These are phyloP conservation scores for Populus trichocarpa DNA, from an alignment of 441 rosid genomes.

Conservation along the genomic window DNA sequence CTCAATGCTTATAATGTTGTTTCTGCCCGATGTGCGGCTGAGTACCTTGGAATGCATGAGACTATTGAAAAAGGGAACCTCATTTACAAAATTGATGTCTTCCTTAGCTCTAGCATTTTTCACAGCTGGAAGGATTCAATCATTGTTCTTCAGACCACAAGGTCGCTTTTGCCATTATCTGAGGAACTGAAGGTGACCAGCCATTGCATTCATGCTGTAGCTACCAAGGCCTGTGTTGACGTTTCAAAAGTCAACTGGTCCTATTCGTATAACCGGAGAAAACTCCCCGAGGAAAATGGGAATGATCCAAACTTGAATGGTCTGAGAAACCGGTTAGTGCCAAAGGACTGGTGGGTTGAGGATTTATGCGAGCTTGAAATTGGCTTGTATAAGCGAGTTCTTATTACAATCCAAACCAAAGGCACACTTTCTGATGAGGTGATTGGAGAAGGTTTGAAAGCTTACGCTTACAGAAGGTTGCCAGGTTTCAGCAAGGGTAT, in stretches of 20 bases:
- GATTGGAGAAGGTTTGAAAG: constrained; percentile 79
- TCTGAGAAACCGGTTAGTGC: constrained; percentile 51
- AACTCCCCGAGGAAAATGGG: constrained; percentile 58
- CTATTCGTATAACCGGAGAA: constrained; percentile 63
- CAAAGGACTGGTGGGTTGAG: constrained; percentile 88
- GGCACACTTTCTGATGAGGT: constrained; percentile 43
- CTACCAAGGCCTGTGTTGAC: constrained; percentile 56
- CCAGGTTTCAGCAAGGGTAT: constrained; percentile 54
- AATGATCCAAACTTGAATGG: constrained; percentile 31
- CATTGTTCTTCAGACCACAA: constrained; percentile 64
- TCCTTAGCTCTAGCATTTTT: constrained; percentile 64
- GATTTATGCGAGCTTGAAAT: constrained; percentile 78
- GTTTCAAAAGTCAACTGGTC: constrained; percentile 80
- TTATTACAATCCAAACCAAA: constrained; percentile 45
- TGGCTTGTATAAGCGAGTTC: constrained; percentile 54
- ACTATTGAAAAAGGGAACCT: constrained; percentile 73
- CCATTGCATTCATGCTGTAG: constrained; percentile 64
- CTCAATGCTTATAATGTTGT: constrained; percentile 74
- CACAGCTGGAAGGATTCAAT: constrained; percentile 90
- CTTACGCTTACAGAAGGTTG: constrained; percentile 70
- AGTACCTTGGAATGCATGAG: constrained; percentile 78
- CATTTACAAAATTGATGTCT: constrained; percentile 72
- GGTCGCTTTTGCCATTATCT: constrained; percentile 44
- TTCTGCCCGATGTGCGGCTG: constrained; percentile 68
- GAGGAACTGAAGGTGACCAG: constrained; percentile 61